Conservation (phyloP, 441 rosid species). For the Raphanus hybrid region DNA sequence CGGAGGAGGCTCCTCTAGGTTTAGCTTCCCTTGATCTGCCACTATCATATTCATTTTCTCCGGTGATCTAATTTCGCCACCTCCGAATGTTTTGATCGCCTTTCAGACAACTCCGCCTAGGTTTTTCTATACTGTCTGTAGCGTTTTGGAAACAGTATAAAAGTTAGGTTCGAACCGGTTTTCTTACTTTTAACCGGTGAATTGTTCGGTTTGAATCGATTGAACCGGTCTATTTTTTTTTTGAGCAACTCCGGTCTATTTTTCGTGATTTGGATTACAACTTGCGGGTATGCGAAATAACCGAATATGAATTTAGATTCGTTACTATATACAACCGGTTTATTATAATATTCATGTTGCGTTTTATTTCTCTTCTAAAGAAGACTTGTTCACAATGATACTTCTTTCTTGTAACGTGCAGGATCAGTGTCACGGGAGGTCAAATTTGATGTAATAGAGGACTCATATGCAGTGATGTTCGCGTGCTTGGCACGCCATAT, state of each 20-base stretch:
- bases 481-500: slow-evolving; percentile 26
- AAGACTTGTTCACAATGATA: neutral
- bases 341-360: neutral
- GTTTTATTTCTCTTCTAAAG: neutral
- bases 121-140: neutral
- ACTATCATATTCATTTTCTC: slow-evolving; percentile 50
- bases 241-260: no score
- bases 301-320: no score
- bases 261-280: no score
- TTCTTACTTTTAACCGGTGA: neutral
- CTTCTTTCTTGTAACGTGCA: no score
- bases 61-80: slow-evolving; percentile 1
- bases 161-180: slow-evolving; percentile 21
- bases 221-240: no score
- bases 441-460: slow-evolving; percentile 5
- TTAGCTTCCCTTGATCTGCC: slow-evolving; percentile 68
- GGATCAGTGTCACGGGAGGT: no score
- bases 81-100: neutral
- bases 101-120: slow-evolving; percentile 4
- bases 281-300: no score
- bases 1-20: slow-evolving; percentile 69
- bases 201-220: no score
- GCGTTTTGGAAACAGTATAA: slow-evolving; percentile 15
- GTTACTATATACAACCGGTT: no score
- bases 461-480: neutral